Percentiles rank a stretch among this genome's conserved stretches.
Conservation (phyloP, 495 filamentous ascomycete species). For the Extremus antarcticus region DNA sequence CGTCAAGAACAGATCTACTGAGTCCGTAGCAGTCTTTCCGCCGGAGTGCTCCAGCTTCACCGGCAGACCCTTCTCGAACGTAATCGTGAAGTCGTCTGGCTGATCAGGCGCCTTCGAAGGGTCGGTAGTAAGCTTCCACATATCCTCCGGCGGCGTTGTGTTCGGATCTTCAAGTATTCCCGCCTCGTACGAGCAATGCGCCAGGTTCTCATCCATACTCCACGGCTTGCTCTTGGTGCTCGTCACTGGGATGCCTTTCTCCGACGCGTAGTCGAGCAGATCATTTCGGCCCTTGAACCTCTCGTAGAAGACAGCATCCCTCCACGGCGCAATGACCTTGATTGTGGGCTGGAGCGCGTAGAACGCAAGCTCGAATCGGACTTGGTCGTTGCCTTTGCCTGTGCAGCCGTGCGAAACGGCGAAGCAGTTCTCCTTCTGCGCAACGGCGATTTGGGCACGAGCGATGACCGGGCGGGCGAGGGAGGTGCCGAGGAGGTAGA, state of each 20-base stretch:
- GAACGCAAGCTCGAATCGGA: slow-evolving; percentile 75
- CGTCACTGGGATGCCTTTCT: slow-evolving; percentile 72
- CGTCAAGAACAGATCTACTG: slow-evolving; percentile 67
- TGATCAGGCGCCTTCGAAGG: slow-evolving; percentile 64
- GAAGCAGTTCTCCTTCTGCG: slow-evolving; percentile 55
- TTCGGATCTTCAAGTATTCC: slow-evolving; percentile 68
- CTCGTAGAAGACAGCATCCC: slow-evolving; percentile 72
- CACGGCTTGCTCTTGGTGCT: slow-evolving; percentile 81
- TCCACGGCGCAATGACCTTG: slow-evolving; percentile 85
- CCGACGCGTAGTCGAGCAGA: slow-evolving; percentile 73
- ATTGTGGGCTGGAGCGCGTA: slow-evolving; percentile 54
- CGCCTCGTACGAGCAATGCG: slow-evolving; percentile 85
- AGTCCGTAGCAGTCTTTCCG: slow-evolving; percentile 56
- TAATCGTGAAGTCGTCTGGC: slow-evolving; percentile 64
- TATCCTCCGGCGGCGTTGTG: slow-evolving; percentile 56
- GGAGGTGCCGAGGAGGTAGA: slow-evolving; percentile 60
- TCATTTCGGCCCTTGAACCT: slow-evolving; percentile 75
- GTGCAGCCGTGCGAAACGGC: slow-evolving; percentile 71
- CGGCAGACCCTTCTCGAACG: slow-evolving; percentile 81
- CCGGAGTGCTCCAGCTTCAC: slow-evolving; percentile 53
- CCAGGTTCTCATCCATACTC: slow-evolving; percentile 81
- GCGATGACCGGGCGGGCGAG: slow-evolving; percentile 87
- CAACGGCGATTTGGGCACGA: slow-evolving; percentile 65
- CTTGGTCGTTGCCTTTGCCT: slow-evolving; percentile 79
- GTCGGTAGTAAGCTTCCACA: slow-evolving; percentile 77